Percentiles rank a stretch among this genome's conserved stretches.
phyloP scores from a whole-genome alignment of 768 basidiomycete species.

The Phallus indusiatus region DNA sequence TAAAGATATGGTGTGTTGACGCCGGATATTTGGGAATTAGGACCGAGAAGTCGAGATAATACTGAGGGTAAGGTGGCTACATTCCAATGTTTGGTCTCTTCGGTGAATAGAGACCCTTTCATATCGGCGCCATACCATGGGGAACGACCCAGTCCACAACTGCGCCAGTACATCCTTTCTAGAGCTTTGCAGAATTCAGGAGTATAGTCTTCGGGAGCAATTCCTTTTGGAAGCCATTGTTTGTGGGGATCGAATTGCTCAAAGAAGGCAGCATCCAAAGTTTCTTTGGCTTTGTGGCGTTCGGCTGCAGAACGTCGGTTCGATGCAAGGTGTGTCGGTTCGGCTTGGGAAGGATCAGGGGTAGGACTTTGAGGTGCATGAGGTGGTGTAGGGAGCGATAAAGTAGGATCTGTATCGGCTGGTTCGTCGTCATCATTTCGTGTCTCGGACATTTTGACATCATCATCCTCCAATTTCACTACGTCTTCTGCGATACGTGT shows the following conservation, averaged over 20 bases:
- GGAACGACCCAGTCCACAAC: constrained; percentile 78
- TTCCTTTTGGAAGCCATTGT: constrained; percentile 76
- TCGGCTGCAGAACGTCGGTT: constrained; percentile 17
- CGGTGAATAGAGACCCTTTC: constrained; percentile 68
- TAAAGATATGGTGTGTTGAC: constrained; percentile 97
- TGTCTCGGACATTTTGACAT: constrained; percentile 1
- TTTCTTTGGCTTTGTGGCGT: constrained; percentile 22
- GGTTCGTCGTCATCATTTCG: constrained; percentile 1
- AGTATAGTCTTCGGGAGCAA: constrained; percentile 69
- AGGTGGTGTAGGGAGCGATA: constrained; percentile 5
- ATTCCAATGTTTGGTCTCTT: constrained; percentile 81
- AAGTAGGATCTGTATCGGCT: not conserved
- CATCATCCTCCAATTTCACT: not conserved
- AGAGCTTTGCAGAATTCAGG: constrained; percentile 79
- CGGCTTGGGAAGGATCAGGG: not conserved
- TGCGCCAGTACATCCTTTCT: constrained; percentile 89
- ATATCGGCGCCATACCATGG: constrained; percentile 98
- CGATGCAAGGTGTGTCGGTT: not conserved
- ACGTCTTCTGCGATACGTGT: not conserved
- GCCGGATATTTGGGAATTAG: constrained; percentile 67
- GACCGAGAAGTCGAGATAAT: constrained; percentile 63
- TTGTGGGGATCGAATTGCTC: constrained; percentile 59
- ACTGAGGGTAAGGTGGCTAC: constrained; percentile 87
- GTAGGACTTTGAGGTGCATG: not conserved
- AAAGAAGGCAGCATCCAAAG: constrained; percentile 47